These are phyloP conservation scores for Boletus eberwhitei DNA, from an alignment of 768 basidiomycete species.

Conservation along the genomic window DNA sequence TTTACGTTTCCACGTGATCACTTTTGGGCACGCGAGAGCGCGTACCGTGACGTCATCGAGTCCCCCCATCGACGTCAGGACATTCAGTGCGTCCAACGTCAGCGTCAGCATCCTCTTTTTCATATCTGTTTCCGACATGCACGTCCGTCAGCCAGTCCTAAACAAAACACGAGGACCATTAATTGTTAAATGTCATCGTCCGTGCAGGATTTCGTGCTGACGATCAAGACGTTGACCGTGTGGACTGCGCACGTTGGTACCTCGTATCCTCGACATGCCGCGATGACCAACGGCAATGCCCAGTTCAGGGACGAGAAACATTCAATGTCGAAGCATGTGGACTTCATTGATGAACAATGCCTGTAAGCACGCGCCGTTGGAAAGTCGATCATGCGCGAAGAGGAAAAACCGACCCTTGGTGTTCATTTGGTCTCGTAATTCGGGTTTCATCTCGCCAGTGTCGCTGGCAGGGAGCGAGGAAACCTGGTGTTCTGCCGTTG, in stretches of 20 bases:
- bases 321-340: constrained; percentile 98
- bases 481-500: constrained; percentile 97
- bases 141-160: constrained; percentile 1
- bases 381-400: background rate
- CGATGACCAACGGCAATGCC: constrained; percentile 92
- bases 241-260: constrained; percentile 90
- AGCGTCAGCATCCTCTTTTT: constrained; percentile 95
- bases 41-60: constrained; percentile 91
- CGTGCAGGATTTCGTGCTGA: constrained; percentile 84
- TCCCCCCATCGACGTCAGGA: constrained; percentile 85
- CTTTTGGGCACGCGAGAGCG: constrained; percentile 86
- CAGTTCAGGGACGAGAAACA: constrained; percentile 99
- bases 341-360: constrained; percentile 98
- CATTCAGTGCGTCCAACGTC: constrained; percentile 62
- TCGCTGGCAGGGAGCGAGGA: constrained; percentile 92
- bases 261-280: constrained; percentile 91
- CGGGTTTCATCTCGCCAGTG: constrained; percentile 98
- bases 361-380: constrained; percentile 35
- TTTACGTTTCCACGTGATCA: constrained; percentile 82
- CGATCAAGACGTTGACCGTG: constrained; percentile 96
- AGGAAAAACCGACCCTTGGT: constrained; percentile 70
- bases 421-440: constrained; percentile 94
- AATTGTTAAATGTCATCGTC: constrained; percentile 76
- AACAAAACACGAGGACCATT: background rate
- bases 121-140: constrained; percentile 49